Evolutionary conservation across 2,329 filamentous ascomycete species (phyloP), one percentile per base, ranked within the genome.

Genomic region (Coccinonectria pachysandricola): DNA sequence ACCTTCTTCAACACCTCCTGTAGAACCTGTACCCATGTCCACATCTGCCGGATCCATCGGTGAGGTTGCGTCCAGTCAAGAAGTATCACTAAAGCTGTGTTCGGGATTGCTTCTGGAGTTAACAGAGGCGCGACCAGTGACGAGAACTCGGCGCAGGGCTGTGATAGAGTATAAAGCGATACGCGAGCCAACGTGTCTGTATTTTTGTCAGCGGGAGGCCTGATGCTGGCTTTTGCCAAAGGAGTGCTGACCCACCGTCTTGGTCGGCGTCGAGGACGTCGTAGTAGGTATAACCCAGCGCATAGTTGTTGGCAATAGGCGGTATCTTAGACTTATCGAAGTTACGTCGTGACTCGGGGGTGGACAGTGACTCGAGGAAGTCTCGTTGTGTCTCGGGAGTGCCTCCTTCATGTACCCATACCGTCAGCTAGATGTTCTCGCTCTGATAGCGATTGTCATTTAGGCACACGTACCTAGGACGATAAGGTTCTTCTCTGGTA

Each of bases 41-140:
- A 73, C 31, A 98, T 63, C 55, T 94, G 80, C 32, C 84, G 74
- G 49, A 95, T 70, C 85, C 92, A 98, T 36, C 76, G 65, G 76
- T 91, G 94, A 9, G 91, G 91, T 49, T 91, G 76, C 32, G 82
- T 79, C 91, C 91, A 98, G 60, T 95, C 87, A 21, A 98, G 68
- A n/a, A 98, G 64, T 45, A 98, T 76, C 36, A 93, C 82, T 37
- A 96, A 71, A 34, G 93, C 69, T 23, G 83, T 93, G 52, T 93
- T 80, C 15, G 83, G 78, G 49, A 94, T 80, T 6, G 84, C 79
- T 54, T 83, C 73, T 21, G 83, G 77, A 11, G 81, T 93, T 34
- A 95, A 69, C 26, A 94, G 79, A 13, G 87, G 86, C 41, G 77
- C 77, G 34, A 95, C 67, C 29, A 95, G 75, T 16, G 81, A 78